Percentiles rank a stretch among this genome's conserved stretches.
These are phyloP conservation scores for Neopestalotiopsis clavispora DNA, from an alignment of 2,329 filamentous ascomycete genomes.

Conservation along the genomic window DNA sequence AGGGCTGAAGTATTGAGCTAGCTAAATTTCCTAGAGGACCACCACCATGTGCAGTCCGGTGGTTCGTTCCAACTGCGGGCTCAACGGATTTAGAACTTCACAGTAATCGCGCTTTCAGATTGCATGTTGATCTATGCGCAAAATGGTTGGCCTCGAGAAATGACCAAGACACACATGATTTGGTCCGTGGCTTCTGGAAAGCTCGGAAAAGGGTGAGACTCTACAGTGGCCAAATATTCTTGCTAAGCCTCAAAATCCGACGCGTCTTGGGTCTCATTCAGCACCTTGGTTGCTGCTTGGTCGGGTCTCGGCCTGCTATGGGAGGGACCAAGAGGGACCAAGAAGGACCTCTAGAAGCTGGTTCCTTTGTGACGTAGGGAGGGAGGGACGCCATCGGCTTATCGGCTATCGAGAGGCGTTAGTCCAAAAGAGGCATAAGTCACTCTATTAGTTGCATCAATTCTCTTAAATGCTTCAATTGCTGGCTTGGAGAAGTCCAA, in stretches of 20 bases:
- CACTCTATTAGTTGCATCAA: not conserved
- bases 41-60: not conserved
- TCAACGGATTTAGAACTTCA: not conserved
- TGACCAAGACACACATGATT: not conserved
- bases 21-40: not conserved
- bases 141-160: not conserved
- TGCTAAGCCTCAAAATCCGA: slow-evolving; percentile 27
- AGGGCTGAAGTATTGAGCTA: not conserved
- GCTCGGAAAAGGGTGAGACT: not conserved
- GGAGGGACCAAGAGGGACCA: too few species aligned
- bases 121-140: not conserved
- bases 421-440: not conserved
- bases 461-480: not conserved
- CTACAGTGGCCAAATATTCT: slow-evolving; percentile 12
- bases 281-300: not conserved
- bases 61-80: not conserved
- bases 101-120: not conserved
- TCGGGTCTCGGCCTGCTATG: not conserved
- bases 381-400: slow-evolving; percentile 6
- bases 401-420: slow-evolving; percentile 4
- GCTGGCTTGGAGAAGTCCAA: not conserved
- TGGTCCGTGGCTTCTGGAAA: slow-evolving; percentile 3
- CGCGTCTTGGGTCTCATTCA: slow-evolving; percentile 18
- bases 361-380: not conserved
- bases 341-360: not conserved